Evolutionary conservation across 305 asterid species (phyloP).

Genomic region (Fraxinus xanthoxyloides): DNA sequence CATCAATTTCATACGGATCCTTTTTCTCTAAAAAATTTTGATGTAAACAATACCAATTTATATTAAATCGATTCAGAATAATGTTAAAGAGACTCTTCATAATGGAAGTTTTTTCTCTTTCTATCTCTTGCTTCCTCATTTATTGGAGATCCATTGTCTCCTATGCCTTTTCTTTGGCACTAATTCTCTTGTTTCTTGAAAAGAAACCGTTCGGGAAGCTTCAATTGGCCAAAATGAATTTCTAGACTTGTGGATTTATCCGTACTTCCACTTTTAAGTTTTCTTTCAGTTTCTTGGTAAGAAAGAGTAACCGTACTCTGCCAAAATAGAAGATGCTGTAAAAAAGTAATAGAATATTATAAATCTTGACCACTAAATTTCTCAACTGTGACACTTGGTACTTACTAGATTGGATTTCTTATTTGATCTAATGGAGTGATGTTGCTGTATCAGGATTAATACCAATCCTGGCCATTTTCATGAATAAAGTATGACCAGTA

Average conservation of each 20-base stretch:
- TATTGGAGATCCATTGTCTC: neutral
- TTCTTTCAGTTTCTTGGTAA: neutral
- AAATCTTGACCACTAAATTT: neutral
- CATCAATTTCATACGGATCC: neutral
- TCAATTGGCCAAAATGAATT: neutral
- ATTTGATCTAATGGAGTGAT: neutral
- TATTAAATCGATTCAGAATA: neutral
- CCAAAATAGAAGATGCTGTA: neutral
- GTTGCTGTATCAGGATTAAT: neutral
- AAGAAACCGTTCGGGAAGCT: neutral
- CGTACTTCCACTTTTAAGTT: neutral
- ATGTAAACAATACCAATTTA: neutral
- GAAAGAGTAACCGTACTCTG: neutral
- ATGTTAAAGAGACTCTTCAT: neutral
- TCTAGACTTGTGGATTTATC: neutral
- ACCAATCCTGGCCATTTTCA: neutral
- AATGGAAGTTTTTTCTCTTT: neutral
- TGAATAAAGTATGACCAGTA: neutral
- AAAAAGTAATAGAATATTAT: neutral
- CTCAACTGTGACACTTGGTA: neutral
- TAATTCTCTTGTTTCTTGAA: neutral
- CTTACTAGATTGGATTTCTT: neutral
- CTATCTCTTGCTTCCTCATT: neutral
- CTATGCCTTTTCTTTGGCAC: neutral
- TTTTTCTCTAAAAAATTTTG: neutral